Conservation (phyloP, 2,329 filamentous ascomycete genomes). For the Trichoderma cornu-damae region DNA sequence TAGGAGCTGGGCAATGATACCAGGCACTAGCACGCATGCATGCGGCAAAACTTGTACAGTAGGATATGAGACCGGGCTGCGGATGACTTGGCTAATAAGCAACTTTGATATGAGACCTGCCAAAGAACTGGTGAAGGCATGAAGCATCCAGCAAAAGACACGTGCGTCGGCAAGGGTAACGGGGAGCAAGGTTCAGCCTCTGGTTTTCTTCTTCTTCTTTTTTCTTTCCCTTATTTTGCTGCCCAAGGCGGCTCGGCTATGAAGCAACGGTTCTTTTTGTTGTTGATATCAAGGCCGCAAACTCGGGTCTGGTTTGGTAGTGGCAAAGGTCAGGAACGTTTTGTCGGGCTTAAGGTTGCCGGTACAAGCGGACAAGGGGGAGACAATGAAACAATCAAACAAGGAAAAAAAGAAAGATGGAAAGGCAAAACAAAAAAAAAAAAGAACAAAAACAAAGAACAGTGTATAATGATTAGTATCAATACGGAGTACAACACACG, state of each 20-base stretch:
- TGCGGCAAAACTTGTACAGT: not conserved
- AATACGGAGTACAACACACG: too few species aligned
- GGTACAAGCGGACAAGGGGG: constrained; percentile 11
- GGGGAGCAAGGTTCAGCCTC: not conserved
- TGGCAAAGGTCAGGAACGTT: constrained; percentile 1
- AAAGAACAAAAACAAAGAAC: too few species aligned
- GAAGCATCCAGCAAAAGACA: not conserved
- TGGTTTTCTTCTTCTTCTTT: too few species aligned
- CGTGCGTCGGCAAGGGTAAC: not conserved
- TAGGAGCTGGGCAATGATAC: not conserved
- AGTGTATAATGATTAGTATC: too few species aligned
- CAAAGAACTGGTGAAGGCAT: not conserved
- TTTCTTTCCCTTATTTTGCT: too few species aligned
- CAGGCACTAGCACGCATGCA: not conserved
- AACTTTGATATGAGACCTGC: not conserved
- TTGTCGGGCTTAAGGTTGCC: constrained; percentile 7
- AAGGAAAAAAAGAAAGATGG: not conserved
- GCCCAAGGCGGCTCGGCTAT: not conserved
- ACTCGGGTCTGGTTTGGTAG: not conserved
- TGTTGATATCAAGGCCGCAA: not conserved
- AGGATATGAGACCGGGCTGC: not conserved
- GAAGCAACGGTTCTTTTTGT: not conserved
- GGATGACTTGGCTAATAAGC: not conserved
- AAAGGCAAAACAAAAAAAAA: not conserved
- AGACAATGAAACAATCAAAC: not conserved